phyloP scores from a whole-genome alignment of 805 yeast genomes.

The Candida montana region DNA sequence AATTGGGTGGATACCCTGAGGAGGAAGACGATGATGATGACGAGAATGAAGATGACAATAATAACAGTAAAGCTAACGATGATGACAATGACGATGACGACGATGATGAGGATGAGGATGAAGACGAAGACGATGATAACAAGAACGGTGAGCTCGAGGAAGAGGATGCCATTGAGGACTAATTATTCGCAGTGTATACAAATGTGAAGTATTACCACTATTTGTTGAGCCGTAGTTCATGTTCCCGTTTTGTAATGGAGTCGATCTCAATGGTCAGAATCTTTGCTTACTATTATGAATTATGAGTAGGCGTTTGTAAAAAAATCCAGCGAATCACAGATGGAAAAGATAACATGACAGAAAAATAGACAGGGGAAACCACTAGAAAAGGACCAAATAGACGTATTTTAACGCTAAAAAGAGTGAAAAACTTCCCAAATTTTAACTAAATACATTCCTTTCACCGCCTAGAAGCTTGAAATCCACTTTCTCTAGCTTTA shows the following conservation, averaged over 20 bases:
- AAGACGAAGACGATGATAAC: slow-evolving; percentile 13
- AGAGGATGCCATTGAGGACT: slow-evolving; percentile 8
- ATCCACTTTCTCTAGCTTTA: no score
- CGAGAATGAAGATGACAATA: slow-evolving; percentile 39
- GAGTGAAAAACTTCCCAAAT: no score
- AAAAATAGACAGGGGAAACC: no score
- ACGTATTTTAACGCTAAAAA: no score
- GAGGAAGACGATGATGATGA: slow-evolving; percentile 46
- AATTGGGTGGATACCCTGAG: slow-evolving; percentile 58
- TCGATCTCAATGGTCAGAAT: no score
- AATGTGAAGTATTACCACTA: no score
- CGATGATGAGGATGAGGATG: slow-evolving; percentile 29
- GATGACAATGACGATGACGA: slow-evolving; percentile 37
- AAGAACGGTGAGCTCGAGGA: slow-evolving; percentile 20
- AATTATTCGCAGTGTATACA: no score
- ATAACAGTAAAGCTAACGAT: slow-evolving; percentile 42
- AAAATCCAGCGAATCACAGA: slow-evolving; percentile 3
- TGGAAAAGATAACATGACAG: slow-evolving; percentile 3
- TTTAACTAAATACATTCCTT: no score
- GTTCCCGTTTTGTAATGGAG: no score
- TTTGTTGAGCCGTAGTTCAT: no score
- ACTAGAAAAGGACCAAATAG: no score
- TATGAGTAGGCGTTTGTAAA: background rate
- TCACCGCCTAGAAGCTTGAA: no score
- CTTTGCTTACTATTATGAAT: background rate